Base-by-base conservation (phyloP, 2,329 filamentous ascomycete species). In the Graphilbum fragrans region DNA sequence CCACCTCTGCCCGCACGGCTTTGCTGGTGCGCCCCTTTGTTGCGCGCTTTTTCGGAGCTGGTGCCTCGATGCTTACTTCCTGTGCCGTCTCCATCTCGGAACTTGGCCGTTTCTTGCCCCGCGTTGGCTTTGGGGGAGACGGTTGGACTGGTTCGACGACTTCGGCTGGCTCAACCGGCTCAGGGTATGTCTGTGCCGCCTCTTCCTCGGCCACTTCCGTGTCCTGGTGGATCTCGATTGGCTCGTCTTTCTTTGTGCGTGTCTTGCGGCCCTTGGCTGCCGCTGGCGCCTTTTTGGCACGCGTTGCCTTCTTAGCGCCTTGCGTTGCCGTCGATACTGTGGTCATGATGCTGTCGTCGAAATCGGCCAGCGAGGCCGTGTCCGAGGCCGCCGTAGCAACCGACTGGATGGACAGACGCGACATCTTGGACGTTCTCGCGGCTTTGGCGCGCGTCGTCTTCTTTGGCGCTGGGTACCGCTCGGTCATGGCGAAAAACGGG, bases 401-500 rank as follows among this genome's bases (percentile, higher is more conserved):
- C 2, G 77, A 80, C 48, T 79, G 75, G 5, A 64, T 61, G 1
- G 78, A 82, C 14, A 74, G 56, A 27, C 84, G 74, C 4, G 83
- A 84, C 9, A 71, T 68, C 56, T 86, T 88, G 19, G 86, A 92
- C 35, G 68, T 59, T 47, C 70, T 63, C 14, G 60, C 73, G 58
- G 54, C 62, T 56, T 67, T 82, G 64, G 59, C 70, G 63, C 54
- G 70, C 38, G 58, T 57, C 11, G 70, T 58, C 48, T 74, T 72
- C 62, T 82, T 82, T 22, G 72, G 64, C 23, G 62, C 57, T 50
- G 64, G 69, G 53, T 74, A 63, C 52, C 71, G 69, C 53, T 67
- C 74, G 21, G 73, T 69, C 22, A 94, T 72, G 2, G 67, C 62
- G 55, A 96, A 96, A 64, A 94, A 96, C 14, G 77, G 70, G 56